Percentiles rank a stretch among this genome's conserved stretches.
Conservation (phyloP, 352 stramenopile species). For the Phytophthora citrophthora region DNA sequence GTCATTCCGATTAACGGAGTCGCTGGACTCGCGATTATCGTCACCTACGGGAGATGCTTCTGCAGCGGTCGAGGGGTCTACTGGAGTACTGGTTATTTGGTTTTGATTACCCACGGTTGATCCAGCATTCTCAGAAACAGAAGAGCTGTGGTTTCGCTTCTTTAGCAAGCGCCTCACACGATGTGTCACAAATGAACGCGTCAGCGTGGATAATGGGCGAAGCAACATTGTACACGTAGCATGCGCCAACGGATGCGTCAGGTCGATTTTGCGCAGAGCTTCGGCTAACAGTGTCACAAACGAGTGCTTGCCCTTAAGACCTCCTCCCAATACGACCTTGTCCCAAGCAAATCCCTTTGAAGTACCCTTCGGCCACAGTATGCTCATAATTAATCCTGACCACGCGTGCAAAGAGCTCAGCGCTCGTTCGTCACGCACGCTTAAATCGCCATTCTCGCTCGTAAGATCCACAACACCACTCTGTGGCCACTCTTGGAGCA, state of each 20-base stretch:
- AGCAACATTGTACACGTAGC: slow-evolving; percentile 82
- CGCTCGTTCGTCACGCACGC: slow-evolving; percentile 69
- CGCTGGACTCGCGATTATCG: background rate
- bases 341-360: slow-evolving; percentile 84
- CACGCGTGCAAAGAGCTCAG: slow-evolving; percentile 85
- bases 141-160: slow-evolving; percentile 45
- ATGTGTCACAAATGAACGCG: slow-evolving; percentile 81
- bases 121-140: slow-evolving; percentile 1
- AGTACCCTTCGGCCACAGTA: slow-evolving; percentile 83
- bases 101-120: background rate
- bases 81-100: background rate
- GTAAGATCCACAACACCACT: slow-evolving; percentile 3
- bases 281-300: slow-evolving; percentile 82
- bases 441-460: slow-evolving; percentile 33
- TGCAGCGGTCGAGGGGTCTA: background rate
- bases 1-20: slow-evolving; percentile 3
- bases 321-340: slow-evolving; percentile 73
- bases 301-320: slow-evolving; percentile 73
- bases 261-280: slow-evolving; percentile 77
- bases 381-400: slow-evolving; percentile 87
- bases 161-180: slow-evolving; percentile 69
- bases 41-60: slow-evolving; percentile 1
- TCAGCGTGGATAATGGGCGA: slow-evolving; percentile 80
- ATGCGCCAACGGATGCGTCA: slow-evolving; percentile 79
- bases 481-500: slow-evolving; percentile 73